phyloP scores from a whole-genome alignment of 2,329 filamentous ascomycete genomes.

The Cordyceps pruinosa region DNA sequence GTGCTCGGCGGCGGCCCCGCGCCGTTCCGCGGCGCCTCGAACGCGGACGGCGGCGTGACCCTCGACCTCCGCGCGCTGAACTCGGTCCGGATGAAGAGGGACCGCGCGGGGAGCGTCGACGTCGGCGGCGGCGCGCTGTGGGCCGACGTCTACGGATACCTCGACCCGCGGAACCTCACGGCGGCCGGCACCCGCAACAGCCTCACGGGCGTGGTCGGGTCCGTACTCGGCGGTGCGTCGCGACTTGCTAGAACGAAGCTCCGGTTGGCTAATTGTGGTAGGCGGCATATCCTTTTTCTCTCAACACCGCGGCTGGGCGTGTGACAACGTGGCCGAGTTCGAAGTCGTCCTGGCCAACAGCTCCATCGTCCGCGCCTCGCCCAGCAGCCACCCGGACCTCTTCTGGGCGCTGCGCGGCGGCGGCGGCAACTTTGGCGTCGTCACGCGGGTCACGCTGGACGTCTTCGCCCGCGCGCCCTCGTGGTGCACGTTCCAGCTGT shows the following conservation, averaged over 20 bases:
- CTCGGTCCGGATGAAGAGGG: neutral
- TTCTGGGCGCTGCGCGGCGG: neutral
- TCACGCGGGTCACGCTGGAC: neutral
- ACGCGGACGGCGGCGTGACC: neutral
- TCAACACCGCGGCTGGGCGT: neutral
- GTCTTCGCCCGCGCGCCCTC: neutral
- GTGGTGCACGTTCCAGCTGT: neutral
- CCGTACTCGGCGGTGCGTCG: neutral
- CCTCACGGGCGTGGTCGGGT: neutral
- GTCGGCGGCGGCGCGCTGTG: neutral
- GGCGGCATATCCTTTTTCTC: neutral
- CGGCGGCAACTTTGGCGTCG: neutral
- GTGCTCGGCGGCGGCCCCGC: neutral
- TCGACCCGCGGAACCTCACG: neutral
- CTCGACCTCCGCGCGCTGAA: neutral
- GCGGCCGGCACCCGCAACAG: neutral
- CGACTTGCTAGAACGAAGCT: neutral
- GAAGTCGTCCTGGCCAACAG: neutral
- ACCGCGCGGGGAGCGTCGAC: neutral
- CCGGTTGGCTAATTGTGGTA: neutral
- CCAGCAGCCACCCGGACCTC: neutral
- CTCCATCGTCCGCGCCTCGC: neutral
- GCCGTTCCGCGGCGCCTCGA: neutral
- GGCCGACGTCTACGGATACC: neutral
- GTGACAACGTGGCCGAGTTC: neutral